Percentiles rank a stretch among this genome's conserved stretches.
Evolutionary conservation across 2,329 filamentous ascomycete genomes (phyloP).

Genomic region (Ascochyta lentis): DNA sequence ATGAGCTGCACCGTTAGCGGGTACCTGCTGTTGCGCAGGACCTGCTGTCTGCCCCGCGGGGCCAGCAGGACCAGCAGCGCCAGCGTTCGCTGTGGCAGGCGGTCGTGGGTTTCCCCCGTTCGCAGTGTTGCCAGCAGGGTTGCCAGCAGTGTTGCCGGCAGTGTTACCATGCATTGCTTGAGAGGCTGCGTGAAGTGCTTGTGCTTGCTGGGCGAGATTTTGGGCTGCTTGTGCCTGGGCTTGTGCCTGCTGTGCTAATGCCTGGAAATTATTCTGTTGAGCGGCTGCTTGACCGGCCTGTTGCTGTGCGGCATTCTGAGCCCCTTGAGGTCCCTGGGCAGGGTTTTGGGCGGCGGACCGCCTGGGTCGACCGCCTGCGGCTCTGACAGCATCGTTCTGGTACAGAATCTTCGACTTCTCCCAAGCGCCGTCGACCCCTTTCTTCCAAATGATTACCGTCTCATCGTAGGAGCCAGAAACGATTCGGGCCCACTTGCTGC

Average conservation of each 20-base stretch:
- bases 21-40: conserved; percentile 20
- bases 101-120: conserved; percentile 14
- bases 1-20: conserved; percentile 26
- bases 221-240: conserved; percentile 45
- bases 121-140: conserved; percentile 18
- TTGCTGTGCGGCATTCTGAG: conserved; percentile 25
- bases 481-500: conserved; percentile 89
- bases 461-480: conserved; percentile 97
- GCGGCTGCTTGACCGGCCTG: conserved; percentile 17
- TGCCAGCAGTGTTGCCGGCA: conserved; percentile 18
- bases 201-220: conserved; percentile 43
- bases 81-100: conserved; percentile 6
- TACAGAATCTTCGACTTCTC: conserved; percentile 75
- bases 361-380: conserved; percentile 54
- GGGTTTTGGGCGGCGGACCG: conserved; percentile 33
- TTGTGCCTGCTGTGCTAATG: conserved; percentile 46
- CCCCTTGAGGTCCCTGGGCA: conserved; percentile 21
- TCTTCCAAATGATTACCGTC: conserved; percentile 92
- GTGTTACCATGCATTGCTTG: conserved; percentile 33
- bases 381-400: conserved; percentile 70
- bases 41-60: conserved; percentile 16
- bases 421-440: conserved; percentile 85
- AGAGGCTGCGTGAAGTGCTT: conserved; percentile 45
- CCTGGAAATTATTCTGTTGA: conserved; percentile 39
- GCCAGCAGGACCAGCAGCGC: conserved; percentile 3